These are phyloP conservation scores for Plantago ovata DNA, from an alignment of 257 asterid species.

Conservation along the genomic window DNA sequence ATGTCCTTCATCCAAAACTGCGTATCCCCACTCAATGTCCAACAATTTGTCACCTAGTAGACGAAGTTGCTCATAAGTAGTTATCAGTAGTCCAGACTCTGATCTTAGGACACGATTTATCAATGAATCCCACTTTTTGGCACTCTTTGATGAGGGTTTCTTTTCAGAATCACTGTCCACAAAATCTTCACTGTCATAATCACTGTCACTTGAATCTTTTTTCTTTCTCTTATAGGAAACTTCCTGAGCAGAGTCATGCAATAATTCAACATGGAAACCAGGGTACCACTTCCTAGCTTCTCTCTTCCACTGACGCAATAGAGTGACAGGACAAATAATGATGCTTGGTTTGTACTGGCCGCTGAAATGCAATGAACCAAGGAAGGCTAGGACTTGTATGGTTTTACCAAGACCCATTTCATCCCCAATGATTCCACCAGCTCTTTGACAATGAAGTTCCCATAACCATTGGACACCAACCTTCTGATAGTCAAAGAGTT, in stretches of 20 bases:
- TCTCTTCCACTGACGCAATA: conserved; percentile 88
- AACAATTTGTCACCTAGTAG: conserved; percentile 72
- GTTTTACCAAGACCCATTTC: conserved; percentile 99
- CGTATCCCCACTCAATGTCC: conserved; percentile 94
- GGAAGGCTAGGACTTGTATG: conserved; percentile 77
- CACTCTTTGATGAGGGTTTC: conserved; percentile 36
- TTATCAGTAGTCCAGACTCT: conserved; percentile 80
- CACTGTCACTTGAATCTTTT: conserved; percentile 54
- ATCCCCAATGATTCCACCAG: conserved; percentile 98
- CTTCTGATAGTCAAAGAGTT: conserved; percentile 93
- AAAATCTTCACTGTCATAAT: conserved; percentile 59
- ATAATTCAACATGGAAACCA: conserved; percentile 68
- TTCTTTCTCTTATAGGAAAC: conserved; percentile 44
- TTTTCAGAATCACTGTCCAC: conserved; percentile 54
- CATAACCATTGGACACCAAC: conserved; percentile 99
- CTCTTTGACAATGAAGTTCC: conserved; percentile 98
- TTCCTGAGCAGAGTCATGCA: conserved; percentile 89
- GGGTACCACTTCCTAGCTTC: conserved; percentile 93
- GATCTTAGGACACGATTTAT: conserved; percentile 72
- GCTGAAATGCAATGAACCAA: conserved; percentile 91
- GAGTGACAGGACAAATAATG: conserved; percentile 89
- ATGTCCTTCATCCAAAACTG: conserved; percentile 94
- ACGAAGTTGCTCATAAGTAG: conserved; percentile 96
- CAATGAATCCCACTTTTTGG: conserved; percentile 75
- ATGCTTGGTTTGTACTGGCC: conserved; percentile 88